phyloP scores from a whole-genome alignment of 306 rosid genomes.

The Acmispon strigosus region DNA sequence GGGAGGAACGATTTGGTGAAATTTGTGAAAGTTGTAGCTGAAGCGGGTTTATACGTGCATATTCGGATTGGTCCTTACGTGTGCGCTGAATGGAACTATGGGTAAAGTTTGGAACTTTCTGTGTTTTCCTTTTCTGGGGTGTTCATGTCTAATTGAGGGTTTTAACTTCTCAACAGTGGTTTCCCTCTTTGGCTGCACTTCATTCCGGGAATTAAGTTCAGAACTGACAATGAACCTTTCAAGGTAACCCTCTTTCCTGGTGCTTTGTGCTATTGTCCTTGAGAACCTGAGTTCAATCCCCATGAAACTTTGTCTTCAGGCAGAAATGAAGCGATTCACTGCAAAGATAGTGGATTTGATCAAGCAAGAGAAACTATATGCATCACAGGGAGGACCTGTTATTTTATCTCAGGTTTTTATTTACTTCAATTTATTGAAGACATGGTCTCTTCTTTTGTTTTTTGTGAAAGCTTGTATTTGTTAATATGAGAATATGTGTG shows the following conservation, averaged over 20 bases:
- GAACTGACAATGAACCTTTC: constrained; percentile 89
- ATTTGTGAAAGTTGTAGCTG: constrained; percentile 76
- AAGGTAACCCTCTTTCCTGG: constrained; percentile 46
- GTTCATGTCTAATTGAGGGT: constrained; percentile 14
- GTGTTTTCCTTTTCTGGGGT: not conserved
- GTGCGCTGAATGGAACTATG: constrained; percentile 99
- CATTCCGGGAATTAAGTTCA: constrained; percentile 68
- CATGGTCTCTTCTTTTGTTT: not conserved
- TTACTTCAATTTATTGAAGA: not conserved
- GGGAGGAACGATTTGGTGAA: constrained; percentile 76
- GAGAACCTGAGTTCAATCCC: not conserved
- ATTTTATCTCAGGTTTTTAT: constrained; percentile 82
- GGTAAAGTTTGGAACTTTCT: constrained; percentile 39
- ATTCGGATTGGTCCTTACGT: constrained; percentile 95
- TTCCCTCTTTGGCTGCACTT: constrained; percentile 97
- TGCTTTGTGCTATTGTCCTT: not conserved
- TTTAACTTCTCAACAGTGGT: constrained; percentile 55
- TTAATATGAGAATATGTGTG: not conserved
- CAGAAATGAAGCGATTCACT: constrained; percentile 87
- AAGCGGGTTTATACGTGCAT: constrained; percentile 75
- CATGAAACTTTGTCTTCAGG: constrained; percentile 39
- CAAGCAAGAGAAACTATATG: constrained; percentile 85
- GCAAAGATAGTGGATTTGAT: constrained; percentile 80
- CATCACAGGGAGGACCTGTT: constrained; percentile 96
- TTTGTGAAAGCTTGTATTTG: not conserved